Conservation (phyloP, 2,329 filamentous ascomycete genomes). For the Aspergillus fructus region DNA sequence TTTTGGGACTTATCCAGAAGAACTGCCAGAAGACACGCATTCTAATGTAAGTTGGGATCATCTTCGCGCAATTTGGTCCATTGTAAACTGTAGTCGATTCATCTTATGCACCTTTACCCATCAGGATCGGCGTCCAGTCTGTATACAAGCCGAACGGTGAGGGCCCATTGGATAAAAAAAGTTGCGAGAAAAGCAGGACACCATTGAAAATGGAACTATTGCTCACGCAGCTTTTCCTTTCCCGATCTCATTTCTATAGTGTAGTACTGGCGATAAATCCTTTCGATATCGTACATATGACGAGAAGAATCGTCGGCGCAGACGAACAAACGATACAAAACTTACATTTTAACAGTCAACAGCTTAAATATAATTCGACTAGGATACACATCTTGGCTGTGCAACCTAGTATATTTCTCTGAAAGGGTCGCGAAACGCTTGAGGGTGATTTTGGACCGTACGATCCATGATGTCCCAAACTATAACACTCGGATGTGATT, state of each 20-base stretch:
- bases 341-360: conserved; percentile 4
- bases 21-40: conserved; percentile 12
- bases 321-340: background rate
- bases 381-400: background rate
- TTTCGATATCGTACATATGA: background rate
- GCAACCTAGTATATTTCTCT: background rate
- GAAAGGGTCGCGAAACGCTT: background rate
- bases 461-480: too few species aligned
- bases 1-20: conserved; percentile 6
- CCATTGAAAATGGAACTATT: background rate
- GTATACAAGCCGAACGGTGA: background rate
- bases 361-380: background rate
- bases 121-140: background rate
- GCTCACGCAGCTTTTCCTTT: background rate
- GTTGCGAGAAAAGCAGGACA: conserved; percentile 4
- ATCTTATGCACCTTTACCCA: background rate
- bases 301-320: background rate
- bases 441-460: background rate
- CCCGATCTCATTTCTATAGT: conserved; percentile 7
- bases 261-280: background rate
- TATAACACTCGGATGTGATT: background rate
- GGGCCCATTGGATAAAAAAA: background rate
- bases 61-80: background rate
- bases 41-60: background rate
- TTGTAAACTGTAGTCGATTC: background rate